Percentiles rank a stretch among this genome's conserved stretches.
Conservation (phyloP, 1,284 basidiomycete genomes). For the Pascua sp. region DNA sequence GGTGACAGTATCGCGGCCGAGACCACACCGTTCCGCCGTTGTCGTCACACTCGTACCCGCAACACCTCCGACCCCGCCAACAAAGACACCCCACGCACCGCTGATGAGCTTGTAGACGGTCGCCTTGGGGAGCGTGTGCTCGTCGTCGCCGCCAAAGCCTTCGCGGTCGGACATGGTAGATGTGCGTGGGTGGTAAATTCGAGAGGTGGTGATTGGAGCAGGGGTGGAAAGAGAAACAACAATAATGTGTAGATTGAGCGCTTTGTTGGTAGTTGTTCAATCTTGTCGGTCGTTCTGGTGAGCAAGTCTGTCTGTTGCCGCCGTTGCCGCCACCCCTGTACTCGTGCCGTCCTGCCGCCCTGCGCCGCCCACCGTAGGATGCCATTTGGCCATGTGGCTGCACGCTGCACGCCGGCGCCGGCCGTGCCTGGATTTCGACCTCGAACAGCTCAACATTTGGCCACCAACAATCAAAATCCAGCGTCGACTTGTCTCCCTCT, state of each 20-base stretch:
- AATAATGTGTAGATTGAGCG: not conserved
- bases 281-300: not conserved
- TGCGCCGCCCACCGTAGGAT: too few species aligned
- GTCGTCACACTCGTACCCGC: too few species aligned
- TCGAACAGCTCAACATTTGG: not conserved
- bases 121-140: constrained; percentile 91
- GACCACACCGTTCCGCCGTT: too few species aligned
- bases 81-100: constrained; percentile 57
- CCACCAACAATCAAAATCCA: not conserved
- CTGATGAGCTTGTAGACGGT: constrained; percentile 96
- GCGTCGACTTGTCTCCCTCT: not conserved
- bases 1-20: too few species aligned
- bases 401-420: too few species aligned
- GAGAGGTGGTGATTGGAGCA: not conserved
- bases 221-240: not conserved
- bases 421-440: not conserved
- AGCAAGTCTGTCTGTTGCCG: too few species aligned
- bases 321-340: too few species aligned
- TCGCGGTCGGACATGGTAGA: constrained; percentile 44
- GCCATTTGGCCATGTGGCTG: too few species aligned
- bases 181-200: not conserved
- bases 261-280: not conserved
- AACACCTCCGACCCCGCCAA: too few species aligned
- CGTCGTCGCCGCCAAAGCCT: constrained; percentile 64
- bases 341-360: too few species aligned